phyloP scores from a whole-genome alignment of 208 protist species.

The Leishmania lainsoni region DNA sequence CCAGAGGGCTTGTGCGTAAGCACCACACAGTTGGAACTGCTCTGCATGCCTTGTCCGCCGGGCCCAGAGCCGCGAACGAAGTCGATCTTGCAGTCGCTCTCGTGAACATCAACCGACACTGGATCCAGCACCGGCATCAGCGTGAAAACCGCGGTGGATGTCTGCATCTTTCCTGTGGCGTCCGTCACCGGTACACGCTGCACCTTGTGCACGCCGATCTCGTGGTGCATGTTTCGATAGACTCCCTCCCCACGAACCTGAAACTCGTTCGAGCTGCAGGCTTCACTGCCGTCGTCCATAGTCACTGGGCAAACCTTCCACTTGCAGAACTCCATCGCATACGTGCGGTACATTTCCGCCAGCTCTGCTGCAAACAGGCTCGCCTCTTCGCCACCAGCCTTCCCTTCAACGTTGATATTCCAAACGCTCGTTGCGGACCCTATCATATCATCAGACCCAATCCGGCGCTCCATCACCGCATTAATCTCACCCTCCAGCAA shows the following conservation, averaged over 20 bases:
- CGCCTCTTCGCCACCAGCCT: constrained; percentile 88
- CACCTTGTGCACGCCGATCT: constrained; percentile 93
- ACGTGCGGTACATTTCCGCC: constrained; percentile 72
- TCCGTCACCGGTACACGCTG: constrained; percentile 91
- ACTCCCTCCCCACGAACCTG: constrained; percentile 66
- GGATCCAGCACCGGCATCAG: constrained; percentile 88
- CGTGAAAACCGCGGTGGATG: constrained; percentile 85
- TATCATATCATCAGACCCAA: constrained; percentile 72
- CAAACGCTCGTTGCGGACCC: constrained; percentile 72
- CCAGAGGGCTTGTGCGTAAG: constrained; percentile 88
- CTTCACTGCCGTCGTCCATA: constrained; percentile 33
- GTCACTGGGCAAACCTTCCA: constrained; percentile 41
- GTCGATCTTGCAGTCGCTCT: constrained; percentile 87
- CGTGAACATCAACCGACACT: constrained; percentile 86
- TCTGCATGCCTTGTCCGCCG: constrained; percentile 91
- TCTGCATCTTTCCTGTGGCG: constrained; percentile 89
- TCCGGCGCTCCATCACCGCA: constrained; percentile 63
- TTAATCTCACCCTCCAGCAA: constrained; percentile 59
- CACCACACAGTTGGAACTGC: constrained; percentile 87
- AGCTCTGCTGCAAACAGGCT: constrained; percentile 86
- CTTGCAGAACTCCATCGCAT: constrained; percentile 52
- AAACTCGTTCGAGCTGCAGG: constrained; percentile 35
- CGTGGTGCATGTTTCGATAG: constrained; percentile 82
- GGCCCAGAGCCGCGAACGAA: constrained; percentile 88
- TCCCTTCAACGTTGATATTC: constrained; percentile 70